Base-by-base conservation (phyloP, 2,329 filamentous ascomycete genomes). In the Pseudogymnoascus verrucosus region DNA sequence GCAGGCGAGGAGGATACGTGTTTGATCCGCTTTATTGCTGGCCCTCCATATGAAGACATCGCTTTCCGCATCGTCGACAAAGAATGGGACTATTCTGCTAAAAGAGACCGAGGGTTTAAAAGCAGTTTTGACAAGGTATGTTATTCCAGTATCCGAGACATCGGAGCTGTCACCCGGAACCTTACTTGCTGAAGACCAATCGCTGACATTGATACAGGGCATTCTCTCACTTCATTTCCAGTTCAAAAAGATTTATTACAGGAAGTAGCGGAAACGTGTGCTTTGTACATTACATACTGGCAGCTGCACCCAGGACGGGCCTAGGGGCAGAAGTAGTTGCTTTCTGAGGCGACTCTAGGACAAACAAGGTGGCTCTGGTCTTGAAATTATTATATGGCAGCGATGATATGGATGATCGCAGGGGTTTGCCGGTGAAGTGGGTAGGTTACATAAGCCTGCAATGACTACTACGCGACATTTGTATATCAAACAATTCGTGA, bases 21-120 rank as follows among this genome's bases (percentile, higher is more conserved):
- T 76, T 80, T 99, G 66, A 96, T 99, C 70, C 87, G 93, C 23
- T 99, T 99, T 78, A 90, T 96, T 73, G 91, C 93, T 23, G 95
- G 96, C 0, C 90, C 93, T 3, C 95, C 95, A 4, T 99, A 99
- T 74, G 91, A 97, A 76, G 95, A 99, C 72, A 89, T 99, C 72
- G 95, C 93, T 7, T 99, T 99, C 73, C 86, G 93, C 40, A 97
- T 99, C 69, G 93, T 99, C 40, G 95, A 99, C 76, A 93, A 95
- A 68, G 95, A 99, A 77, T 99, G 95, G 95, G 95, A 99, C 76
- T 99, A 97, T 74, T 96, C 91, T 74, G 91, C 93, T 2, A 98
- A 97, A 78, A 85, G 89, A 70, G 95, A 99, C 71, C 85, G 95
- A 65, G 96, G 95, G 1, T 99, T 98, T 78, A 93, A 86, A 75